Evolutionary conservation across 805 yeast species (phyloP).

Genomic region (Schwanniomyces yamadae): DNA sequence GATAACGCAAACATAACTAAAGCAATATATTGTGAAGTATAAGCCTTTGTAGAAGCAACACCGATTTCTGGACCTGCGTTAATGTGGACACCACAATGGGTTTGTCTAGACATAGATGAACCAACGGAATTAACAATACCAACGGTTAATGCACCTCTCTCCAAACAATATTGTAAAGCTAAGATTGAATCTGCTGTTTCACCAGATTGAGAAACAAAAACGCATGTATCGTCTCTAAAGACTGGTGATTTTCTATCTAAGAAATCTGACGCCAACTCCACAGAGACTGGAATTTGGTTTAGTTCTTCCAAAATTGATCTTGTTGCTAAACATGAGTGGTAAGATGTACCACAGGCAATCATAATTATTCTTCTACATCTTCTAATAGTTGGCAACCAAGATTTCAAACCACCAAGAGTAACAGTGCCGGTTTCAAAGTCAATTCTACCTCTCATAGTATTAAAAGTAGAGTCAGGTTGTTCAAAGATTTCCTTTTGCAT

Average conservation of each 20-base stretch:
- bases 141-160: slow-evolving; percentile 94
- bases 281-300: slow-evolving; percentile 90
- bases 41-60: slow-evolving; percentile 98
- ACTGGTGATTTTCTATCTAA: slow-evolving; percentile 95
- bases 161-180: slow-evolving; percentile 92
- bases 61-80: slow-evolving; percentile 99
- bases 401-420: slow-evolving; percentile 85
- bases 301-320: slow-evolving; percentile 95
- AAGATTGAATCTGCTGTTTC: slow-evolving; percentile 97
- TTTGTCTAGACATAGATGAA: slow-evolving; percentile 91
- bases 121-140: slow-evolving; percentile 98
- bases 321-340: slow-evolving; percentile 96
- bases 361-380: slow-evolving; percentile 92
- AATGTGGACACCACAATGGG: slow-evolving; percentile 99
- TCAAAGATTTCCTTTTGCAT: slow-evolving; percentile 99
- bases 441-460: slow-evolving; percentile 99
- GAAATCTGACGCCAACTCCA: slow-evolving; percentile 92
- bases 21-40: slow-evolving; percentile 97
- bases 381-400: slow-evolving; percentile 83
- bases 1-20: slow-evolving; percentile 94
- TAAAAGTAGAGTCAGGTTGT: slow-evolving; percentile 97
- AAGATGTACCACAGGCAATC: slow-evolving; percentile 99
- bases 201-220: slow-evolving; percentile 97
- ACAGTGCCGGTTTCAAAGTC: slow-evolving; percentile 80
- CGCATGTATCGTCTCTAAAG: slow-evolving; percentile 95